Evolutionary conservation across 805 yeast genomes (phyloP).

Genomic region (Yarrowia sp.): DNA sequence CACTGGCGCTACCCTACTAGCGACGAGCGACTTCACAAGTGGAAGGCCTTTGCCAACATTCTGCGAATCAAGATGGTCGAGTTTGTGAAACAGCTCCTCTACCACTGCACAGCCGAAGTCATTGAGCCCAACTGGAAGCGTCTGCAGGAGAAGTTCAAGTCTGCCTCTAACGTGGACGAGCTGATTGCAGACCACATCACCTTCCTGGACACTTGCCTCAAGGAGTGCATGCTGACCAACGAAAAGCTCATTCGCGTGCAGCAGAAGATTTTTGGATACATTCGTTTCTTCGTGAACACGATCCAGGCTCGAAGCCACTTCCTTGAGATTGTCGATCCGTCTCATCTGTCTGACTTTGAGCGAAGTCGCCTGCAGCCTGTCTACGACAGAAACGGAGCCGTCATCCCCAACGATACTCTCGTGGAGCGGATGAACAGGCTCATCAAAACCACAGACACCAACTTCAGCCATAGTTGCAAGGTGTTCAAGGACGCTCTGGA

Average conservation of each 20-base stretch:
- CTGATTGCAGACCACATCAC: slow-evolving; percentile 50
- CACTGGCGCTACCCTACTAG: slow-evolving; percentile 58
- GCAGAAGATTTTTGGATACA: slow-evolving; percentile 45
- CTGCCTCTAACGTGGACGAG: slow-evolving; percentile 44
- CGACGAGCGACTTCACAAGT: slow-evolving; percentile 46
- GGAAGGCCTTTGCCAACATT: slow-evolving; percentile 43
- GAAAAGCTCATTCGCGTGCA: slow-evolving; percentile 49
- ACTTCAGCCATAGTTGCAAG: slow-evolving; percentile 45
- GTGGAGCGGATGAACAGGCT: slow-evolving; percentile 35
- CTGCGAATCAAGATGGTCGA: slow-evolving; percentile 51
- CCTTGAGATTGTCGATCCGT: slow-evolving; percentile 37
- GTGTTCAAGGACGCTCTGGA: slow-evolving; percentile 45
- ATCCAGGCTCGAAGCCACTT: slow-evolving; percentile 31
- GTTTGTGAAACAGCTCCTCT: slow-evolving; percentile 54
- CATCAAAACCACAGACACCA: slow-evolving; percentile 37
- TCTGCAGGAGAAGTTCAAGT: slow-evolving; percentile 39
- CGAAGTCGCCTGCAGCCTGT: slow-evolving; percentile 27
- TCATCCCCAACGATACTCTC: slow-evolving; percentile 32
- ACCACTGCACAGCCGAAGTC: slow-evolving; percentile 57
- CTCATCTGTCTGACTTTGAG: slow-evolving; percentile 28
- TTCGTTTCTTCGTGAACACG: slow-evolving; percentile 36
- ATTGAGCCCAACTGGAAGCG: slow-evolving; percentile 54
- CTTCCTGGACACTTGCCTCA: slow-evolving; percentile 60
- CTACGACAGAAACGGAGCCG: slow-evolving; percentile 32
- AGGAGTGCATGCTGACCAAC: slow-evolving; percentile 66